Evolutionary conservation across 2,329 filamentous ascomycete genomes (phyloP).

Genomic region (Fonsecaea nubica): DNA sequence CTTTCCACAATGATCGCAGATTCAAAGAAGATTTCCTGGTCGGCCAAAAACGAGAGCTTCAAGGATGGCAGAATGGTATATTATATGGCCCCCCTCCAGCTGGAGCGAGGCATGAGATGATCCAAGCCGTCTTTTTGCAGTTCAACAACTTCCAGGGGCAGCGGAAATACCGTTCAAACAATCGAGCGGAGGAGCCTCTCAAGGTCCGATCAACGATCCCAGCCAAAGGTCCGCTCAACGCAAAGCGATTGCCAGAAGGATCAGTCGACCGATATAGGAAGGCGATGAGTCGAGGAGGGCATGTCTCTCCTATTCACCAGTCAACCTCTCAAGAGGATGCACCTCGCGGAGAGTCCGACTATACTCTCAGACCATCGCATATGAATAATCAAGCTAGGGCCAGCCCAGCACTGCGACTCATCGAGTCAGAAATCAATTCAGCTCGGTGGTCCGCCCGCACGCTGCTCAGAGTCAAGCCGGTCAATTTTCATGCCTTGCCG

Average conservation of each 20-base stretch:
- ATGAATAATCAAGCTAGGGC: background rate
- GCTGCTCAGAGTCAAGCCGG: conserved; percentile 10
- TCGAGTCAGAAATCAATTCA: background rate
- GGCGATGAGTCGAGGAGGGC: background rate
- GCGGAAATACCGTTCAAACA: background rate
- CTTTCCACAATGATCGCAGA: background rate
- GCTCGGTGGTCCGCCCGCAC: background rate
- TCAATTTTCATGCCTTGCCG: conserved; percentile 13
- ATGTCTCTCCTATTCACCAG: background rate
- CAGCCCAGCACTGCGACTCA: background rate
- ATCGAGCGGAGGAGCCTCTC: background rate
- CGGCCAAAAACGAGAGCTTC: background rate
- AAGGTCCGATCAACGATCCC: background rate
- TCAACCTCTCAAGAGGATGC: background rate
- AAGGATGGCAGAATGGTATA: background rate
- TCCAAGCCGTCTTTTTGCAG: background rate
- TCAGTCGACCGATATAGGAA: background rate
- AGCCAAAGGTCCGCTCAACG: background rate
- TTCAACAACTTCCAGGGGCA: background rate
- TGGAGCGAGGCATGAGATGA: background rate
- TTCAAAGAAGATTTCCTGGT: background rate
- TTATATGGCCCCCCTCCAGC: background rate
- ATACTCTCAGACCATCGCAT: background rate
- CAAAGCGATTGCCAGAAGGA: background rate
- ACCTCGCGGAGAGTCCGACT: background rate